A percentile compares a stretch with the other conserved stretches of the same genome.
Evolutionary conservation across 495 filamentous ascomycete genomes (phyloP).

Genomic region (Cenococcum geophilum): DNA sequence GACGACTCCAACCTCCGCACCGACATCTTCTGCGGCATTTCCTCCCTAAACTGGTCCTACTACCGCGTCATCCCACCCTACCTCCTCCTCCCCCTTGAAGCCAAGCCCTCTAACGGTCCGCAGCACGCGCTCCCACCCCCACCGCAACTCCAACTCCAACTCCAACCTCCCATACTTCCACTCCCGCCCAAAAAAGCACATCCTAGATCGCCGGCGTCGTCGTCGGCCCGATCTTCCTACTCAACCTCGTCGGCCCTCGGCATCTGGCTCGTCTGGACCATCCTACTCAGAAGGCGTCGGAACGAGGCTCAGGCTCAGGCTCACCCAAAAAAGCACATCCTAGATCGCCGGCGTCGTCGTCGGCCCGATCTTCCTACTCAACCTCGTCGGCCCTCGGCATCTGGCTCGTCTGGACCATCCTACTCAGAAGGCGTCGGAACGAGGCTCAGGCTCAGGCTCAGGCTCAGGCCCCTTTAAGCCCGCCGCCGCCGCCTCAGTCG

Average conservation of each 20-base stretch:
- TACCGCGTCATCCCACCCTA: not conserved
- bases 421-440: no score
- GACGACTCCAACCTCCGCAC: not conserved
- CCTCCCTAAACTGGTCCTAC: not conserved
- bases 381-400: not conserved
- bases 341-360: not conserved
- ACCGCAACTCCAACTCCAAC: not conserved
- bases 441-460: no score
- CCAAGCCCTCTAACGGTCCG: no score
- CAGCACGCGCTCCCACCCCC: not conserved
- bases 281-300: no score
- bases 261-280: not conserved
- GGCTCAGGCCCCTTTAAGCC: no score
- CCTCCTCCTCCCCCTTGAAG: no score
- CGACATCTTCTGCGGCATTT: not conserved
- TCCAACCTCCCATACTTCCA: not conserved
- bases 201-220: not conserved
- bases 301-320: no score
- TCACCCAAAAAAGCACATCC: no score
- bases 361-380: not conserved
- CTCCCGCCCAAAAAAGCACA: no score
- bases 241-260: not conserved
- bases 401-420: no score
- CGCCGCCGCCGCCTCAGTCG: no score
- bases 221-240: not conserved